Base-by-base conservation (phyloP, 441 rosid species). In the Cnidoscolus chayamansa region DNA sequence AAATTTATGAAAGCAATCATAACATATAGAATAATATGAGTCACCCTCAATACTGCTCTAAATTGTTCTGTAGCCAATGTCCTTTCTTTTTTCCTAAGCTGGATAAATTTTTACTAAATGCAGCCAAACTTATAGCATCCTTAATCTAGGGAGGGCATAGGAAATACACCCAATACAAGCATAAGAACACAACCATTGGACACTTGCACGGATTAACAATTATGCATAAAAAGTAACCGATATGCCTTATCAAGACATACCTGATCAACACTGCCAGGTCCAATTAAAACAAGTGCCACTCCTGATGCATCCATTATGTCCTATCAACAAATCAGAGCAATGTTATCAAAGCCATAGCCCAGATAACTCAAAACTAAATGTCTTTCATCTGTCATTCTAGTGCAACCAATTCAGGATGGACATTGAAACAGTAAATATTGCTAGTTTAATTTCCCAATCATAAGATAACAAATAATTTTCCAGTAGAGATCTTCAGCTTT, bases 201-300 rank as follows among this genome's bases (percentile, higher is more conserved):
- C 53, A 53, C 43, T 40, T 20, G 40, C 45, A 31, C 31, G 35
- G 15, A 1, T 53, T 30, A 11, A 10, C 32, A 43, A 55, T 40
- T 20, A 56, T 13, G 63, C 7, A 20, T 2, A 56, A 25, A 19
- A 35, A 10, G 5, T 15, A 54, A 45, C 16, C 31, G 20, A 17
- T 7, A 10, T 0, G 3, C 13, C 20, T 50, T 60, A 61, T 31
- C 32, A 47, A 47, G 58, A 25, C 53, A 71, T 81, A 88, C 97
- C 94, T 94, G 99, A 35, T 89, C 90, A 77, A 92, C 75, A 62
- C 84, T 89, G 4, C 98, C 99, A 2, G 97, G 94, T 78, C 98
- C 99, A 65, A 94, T 88, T 45, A 94, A 74, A 83, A 88, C 85
- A 75, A 92, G 93, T 47, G 92, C 74, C 63, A 85, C 98, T 31